Conservation (phyloP, 1,284 basidiomycete genomes). For the Tylopilus sp. region DNA sequence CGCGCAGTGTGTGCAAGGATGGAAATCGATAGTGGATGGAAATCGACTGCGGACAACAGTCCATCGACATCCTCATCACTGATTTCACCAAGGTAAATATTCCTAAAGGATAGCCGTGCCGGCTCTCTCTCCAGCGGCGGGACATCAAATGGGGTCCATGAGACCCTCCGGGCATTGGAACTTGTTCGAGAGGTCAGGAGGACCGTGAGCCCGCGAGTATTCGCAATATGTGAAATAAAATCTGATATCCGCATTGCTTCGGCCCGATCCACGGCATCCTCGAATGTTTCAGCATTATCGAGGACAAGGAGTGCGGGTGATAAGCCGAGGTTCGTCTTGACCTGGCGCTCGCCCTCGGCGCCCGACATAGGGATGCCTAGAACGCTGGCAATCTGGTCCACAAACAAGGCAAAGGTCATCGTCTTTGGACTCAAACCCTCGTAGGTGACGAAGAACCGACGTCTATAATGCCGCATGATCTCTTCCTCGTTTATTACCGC, state of each 20-base stretch:
- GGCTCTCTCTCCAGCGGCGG: not conserved
- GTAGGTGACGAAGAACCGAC: not conserved
- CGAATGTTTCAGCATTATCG: no score
- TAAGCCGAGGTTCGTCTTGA: not conserved
- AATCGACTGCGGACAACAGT: no score
- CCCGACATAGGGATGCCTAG: not conserved
- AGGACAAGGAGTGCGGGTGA: not conserved
- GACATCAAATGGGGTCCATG: not conserved
- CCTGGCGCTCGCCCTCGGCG: not conserved
- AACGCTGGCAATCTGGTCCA: not conserved
- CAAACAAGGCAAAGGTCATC: not conserved
- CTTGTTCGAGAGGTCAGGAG: not conserved
- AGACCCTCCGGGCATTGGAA: not conserved
- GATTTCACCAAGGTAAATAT: no score
- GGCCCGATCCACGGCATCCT: no score
- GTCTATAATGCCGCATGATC: not conserved
- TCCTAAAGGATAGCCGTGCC: not conserved
- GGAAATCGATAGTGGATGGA: no score
- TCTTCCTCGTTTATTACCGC: not conserved
- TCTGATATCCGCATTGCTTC: no score
- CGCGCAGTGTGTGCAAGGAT: not conserved
- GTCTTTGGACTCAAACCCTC: not conserved
- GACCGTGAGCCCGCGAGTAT: not conserved
- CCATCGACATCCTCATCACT: no score
- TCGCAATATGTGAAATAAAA: not conserved